phyloP scores from a whole-genome alignment of 352 stramenopile genomes.

The Phytopythium aichiense region DNA sequence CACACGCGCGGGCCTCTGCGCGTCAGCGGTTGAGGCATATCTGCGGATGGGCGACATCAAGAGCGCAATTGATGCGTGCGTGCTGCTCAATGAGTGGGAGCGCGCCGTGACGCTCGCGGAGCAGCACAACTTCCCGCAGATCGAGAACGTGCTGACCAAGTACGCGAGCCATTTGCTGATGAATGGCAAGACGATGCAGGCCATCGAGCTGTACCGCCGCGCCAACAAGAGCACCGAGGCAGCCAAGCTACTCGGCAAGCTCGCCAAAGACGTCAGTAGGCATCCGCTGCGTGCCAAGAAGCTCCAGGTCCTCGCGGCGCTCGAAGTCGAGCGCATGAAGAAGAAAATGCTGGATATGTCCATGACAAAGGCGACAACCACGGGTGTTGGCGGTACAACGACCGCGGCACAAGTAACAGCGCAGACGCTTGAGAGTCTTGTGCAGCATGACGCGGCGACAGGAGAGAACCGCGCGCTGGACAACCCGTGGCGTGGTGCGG shows the following conservation, averaged over 20 bases:
- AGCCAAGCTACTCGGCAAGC: constrained; percentile 85
- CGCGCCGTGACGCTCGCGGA: constrained; percentile 87
- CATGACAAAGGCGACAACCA: constrained; percentile 43
- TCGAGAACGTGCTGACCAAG: constrained; percentile 91
- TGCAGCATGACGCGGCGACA: constrained; percentile 83
- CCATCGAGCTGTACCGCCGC: constrained; percentile 91
- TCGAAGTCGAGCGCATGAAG: constrained; percentile 91
- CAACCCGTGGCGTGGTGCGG: constrained; percentile 92
- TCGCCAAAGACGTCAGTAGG: constrained; percentile 77
- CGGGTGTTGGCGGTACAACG: constrained; percentile 8
- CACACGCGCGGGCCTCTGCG: constrained; percentile 78
- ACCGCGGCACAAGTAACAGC: constrained; percentile 81
- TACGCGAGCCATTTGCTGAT: constrained; percentile 84
- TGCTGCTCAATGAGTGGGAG: constrained; percentile 93
- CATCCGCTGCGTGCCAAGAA: constrained; percentile 92
- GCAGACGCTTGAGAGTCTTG: constrained; percentile 90
- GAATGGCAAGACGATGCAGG: constrained; percentile 83
- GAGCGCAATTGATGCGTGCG: constrained; percentile 90
- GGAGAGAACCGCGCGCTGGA: constrained; percentile 84
- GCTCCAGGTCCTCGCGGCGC: constrained; percentile 90
- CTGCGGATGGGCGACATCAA: constrained; percentile 90
- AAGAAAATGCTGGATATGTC: constrained; percentile 88
- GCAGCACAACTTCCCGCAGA: constrained; percentile 91
- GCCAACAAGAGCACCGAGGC: constrained; percentile 92
- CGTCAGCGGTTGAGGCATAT: constrained; percentile 83